Base-by-base conservation (phyloP, 331 rosid genomes). In the Telfairia occidentalis region DNA sequence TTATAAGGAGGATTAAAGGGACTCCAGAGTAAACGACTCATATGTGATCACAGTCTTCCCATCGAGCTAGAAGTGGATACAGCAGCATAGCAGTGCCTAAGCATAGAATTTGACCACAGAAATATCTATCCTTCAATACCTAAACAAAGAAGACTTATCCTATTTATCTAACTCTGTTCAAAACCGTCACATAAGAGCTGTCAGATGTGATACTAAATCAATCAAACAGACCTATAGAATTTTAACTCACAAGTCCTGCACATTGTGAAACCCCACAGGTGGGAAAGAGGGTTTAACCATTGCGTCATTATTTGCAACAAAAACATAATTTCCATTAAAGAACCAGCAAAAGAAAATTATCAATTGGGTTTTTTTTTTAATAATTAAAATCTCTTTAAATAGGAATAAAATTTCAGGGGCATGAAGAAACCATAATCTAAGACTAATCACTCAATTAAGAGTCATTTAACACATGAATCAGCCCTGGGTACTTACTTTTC, bases 401-500 rank as follows among this genome's bases (percentile, higher is more conserved):
- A 24, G 21, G 34, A 67, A 38, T 11, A 21, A 5, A 66, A 67
- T 67, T 23, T 24, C 53, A 40, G 52, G 46, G 43, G 10, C 45
- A 34, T 63, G 46, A 18, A 9, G 26, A 45, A 42, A 2, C 13
- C 28, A n/a, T 42, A 67, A 65, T 42, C 21, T 5, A 29, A 23
- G 23, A 23, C 52, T 65, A 35, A 21, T 5, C 53, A 12, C 35
- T 21, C 53, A 23, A 48, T 3, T 67, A 67, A 23, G 74, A 67
- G 34, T 12, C 24, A 18, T 29, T n/a, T 37, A 74, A 23, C 54
- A 67, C 13, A 67, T 13, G 12, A 42, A 69, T 32, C 37, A 1
- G 34, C 57, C 28, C 59, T 3, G 59, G 29, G 26, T 9, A 29
- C 86, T 38, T 75, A 95, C 99, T 97, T 91, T 95, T 81, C 99